Evolutionary conservation across 371 early-diverging fungal species (phyloP), one percentile per base, ranked within the genome.

Genomic region (Mucor mucedo): DNA sequence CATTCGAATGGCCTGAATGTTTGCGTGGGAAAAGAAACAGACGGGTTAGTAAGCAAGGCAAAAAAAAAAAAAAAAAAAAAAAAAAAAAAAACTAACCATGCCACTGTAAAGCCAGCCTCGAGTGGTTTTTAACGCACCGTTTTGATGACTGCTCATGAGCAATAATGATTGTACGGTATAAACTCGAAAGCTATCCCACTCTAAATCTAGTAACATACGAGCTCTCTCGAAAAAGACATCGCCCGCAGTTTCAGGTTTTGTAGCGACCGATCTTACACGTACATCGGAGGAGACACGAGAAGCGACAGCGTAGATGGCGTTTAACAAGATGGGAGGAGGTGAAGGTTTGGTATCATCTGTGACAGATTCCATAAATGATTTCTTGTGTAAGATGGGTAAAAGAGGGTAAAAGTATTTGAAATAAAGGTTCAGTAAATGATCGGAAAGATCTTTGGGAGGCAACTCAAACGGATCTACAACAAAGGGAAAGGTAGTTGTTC

Each of bases 391-490:
- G 11, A 91, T 56, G 1, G 92, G 91, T 47, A 90, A 71, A 29
- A 87, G 69, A 0, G 89, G 87, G 69, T 93, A 87, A 30, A 89
- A 79, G 60, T 83, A 82, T 5, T 65, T 66, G 63, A 91, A 93
- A 73, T 86, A 93, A 28, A 86, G 63, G 5, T 87, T 85, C 16
- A 93, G 63, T 14, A 93, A 72, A 68, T 89, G 88, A 10, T 84
- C 78, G 5, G 84, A 78, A 8, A 88, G 63, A 45, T 90, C 89
- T 33, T 75, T 78, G 1, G 90, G 87, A 13, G 89, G 89, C 54
- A 80, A 29, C 55, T 82, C 79, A 58, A 73, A 72, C 1, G 87
- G 79, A 16, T 76, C 66, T 13, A 64, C 56, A n/a, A 50, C 50
- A 50, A 63, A 57, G 5, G 60, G 58, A 9, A 58, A 40, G 2